Percentiles rank a stretch among this genome's conserved stretches.
Conservation (phyloP, 768 basidiomycete genomes). For the Auriculariales sp. region DNA sequence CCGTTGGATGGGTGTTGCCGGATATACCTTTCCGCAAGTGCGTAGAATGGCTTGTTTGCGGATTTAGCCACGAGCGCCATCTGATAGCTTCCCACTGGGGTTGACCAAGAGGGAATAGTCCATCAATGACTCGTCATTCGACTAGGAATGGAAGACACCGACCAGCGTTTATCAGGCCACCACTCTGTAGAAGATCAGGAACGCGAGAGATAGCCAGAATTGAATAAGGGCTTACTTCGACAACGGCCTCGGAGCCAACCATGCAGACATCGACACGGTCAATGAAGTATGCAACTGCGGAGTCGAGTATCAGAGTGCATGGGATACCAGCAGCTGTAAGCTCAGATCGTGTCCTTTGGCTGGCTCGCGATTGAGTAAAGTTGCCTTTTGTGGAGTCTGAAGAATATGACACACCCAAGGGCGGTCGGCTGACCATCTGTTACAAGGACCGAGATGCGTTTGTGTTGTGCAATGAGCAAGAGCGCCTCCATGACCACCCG, state of each 20-base stretch:
- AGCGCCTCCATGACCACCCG: constrained; percentile 90
- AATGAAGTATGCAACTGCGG: constrained; percentile 94
- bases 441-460: constrained; percentile 94
- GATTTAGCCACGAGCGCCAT: constrained; percentile 94
- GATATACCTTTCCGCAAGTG: constrained; percentile 71
- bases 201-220: no score
- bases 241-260: constrained; percentile 95
- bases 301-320: constrained; percentile 88
- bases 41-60: constrained; percentile 91
- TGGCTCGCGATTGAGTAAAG: background rate
- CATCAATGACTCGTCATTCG: background rate
- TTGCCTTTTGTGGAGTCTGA: constrained; percentile 1
- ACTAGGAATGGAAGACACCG: background rate
- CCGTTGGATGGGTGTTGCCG: background rate
- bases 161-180: constrained; percentile 70
- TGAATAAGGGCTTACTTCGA: constrained; percentile 46
- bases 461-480: constrained; percentile 71
- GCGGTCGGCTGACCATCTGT: constrained; percentile 89
- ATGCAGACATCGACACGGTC: constrained; percentile 90
- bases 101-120: no score
- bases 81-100: constrained; percentile 78
- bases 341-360: constrained; percentile 64
- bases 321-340: constrained; percentile 85
- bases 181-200: constrained; percentile 28
- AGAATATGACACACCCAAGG: constrained; percentile 47